Evolutionary conservation across 2,329 filamentous ascomycete species (phyloP).

Genomic region (Samsoniella hepiali): DNA sequence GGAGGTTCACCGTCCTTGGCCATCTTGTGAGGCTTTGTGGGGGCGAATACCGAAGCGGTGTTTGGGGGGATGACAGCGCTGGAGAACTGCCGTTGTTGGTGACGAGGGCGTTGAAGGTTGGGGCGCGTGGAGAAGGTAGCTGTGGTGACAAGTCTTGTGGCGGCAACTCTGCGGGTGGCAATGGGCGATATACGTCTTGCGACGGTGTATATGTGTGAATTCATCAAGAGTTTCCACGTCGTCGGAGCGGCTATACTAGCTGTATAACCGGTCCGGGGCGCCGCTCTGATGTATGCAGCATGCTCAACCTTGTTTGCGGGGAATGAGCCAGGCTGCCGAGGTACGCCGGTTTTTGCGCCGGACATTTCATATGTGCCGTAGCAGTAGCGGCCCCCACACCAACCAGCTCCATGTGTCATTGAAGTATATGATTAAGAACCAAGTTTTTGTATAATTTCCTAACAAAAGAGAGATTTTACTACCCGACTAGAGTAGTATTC

Average conservation of each 20-base stretch:
- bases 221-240: background rate
- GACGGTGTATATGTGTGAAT: slow-evolving; percentile 6
- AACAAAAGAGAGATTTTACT: too few species aligned
- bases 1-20: slow-evolving; percentile 25
- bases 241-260: slow-evolving; percentile 7
- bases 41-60: background rate
- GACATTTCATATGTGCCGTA: background rate
- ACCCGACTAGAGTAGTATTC: too few species aligned
- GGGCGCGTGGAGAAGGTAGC: background rate
- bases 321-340: slow-evolving; percentile 8
- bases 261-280: slow-evolving; percentile 9
- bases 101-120: background rate
- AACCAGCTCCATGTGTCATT: too few species aligned
- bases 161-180: background rate
- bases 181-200: slow-evolving; percentile 7
- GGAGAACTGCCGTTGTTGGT: background rate
- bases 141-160: background rate
- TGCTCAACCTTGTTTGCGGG: slow-evolving; percentile 11
- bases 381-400: slow-evolving; percentile 1
- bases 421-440: too few species aligned
- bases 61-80: background rate
- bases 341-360: slow-evolving; percentile 3
- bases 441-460: too few species aligned
- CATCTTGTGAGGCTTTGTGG: background rate
- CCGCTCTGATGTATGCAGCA: background rate